Percentiles rank a stretch among this genome's conserved stretches.
Evolutionary conservation across 495 filamentous ascomycete genomes (phyloP).

Genomic region (Aspergillus sclerotioniger): DNA sequence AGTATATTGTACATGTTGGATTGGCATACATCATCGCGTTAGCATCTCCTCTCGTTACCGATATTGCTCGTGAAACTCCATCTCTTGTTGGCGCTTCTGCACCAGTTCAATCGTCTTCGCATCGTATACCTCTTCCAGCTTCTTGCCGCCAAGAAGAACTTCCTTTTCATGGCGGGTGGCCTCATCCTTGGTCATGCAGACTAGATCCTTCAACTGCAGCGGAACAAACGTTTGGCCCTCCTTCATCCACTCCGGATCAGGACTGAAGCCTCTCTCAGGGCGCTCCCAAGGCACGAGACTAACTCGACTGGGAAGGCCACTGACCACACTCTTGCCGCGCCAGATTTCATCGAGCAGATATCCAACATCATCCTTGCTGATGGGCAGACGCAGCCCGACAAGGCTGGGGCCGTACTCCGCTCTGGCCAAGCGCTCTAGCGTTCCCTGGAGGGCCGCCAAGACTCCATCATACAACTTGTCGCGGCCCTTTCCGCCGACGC

Average conservation of each 20-base stretch:
- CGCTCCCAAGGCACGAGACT: slow-evolving; percentile 72
- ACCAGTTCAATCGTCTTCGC: slow-evolving; percentile 31
- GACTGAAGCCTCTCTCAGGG: slow-evolving; percentile 50
- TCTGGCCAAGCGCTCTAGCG: slow-evolving; percentile 69
- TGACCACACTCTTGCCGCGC: slow-evolving; percentile 77
- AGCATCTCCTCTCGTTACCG: slow-evolving; percentile 8
- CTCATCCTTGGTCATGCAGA: slow-evolving; percentile 97
- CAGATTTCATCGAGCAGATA: slow-evolving; percentile 91
- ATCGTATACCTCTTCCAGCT: slow-evolving; percentile 66
- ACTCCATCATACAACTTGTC: slow-evolving; percentile 90
- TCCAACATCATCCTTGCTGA: slow-evolving; percentile 75
- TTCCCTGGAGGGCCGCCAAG: slow-evolving; percentile 65
- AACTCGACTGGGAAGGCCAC: slow-evolving; percentile 73
- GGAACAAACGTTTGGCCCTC: slow-evolving; percentile 69
- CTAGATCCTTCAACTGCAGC: slow-evolving; percentile 67
- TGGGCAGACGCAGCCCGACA: slow-evolving; percentile 69
- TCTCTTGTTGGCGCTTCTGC: slow-evolving; percentile 14
- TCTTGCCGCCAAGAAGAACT: slow-evolving; percentile 40
- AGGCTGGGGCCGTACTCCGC: slow-evolving; percentile 56
- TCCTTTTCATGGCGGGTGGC: slow-evolving; percentile 75
- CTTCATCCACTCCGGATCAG: slow-evolving; percentile 39
- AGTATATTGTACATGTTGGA: not conserved
- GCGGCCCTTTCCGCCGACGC: slow-evolving; percentile 67
- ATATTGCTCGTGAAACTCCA: slow-evolving; percentile 12
- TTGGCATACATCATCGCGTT: not conserved